Conservation (phyloP, 768 basidiomycete genomes). For the Rhodocollybia butyracea region DNA sequence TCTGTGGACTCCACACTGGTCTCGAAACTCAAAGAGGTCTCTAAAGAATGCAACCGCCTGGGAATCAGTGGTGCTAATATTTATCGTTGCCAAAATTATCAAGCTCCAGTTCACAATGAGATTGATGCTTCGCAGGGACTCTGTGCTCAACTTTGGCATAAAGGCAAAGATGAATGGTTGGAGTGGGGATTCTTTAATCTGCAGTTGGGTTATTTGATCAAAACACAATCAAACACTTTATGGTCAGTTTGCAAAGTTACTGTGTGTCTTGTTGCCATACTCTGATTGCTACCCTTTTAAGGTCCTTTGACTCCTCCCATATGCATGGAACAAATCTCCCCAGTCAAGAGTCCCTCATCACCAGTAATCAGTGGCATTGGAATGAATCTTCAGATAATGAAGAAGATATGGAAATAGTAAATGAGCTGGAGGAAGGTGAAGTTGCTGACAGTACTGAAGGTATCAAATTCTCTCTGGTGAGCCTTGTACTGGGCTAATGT, state of each 20-base stretch:
- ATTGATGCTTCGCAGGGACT: background rate
- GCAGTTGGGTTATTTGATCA: background rate
- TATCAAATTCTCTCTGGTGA: background rate
- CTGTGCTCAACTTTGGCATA: background rate
- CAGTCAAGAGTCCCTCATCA: background rate
- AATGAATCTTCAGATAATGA: background rate
- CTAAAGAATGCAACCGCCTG: background rate
- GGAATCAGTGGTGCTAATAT: background rate
- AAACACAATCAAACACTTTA: background rate
- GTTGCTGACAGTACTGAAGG: background rate
- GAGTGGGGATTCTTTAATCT: background rate
- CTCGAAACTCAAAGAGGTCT: background rate
- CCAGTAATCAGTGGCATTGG: background rate
- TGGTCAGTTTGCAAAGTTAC: background rate
- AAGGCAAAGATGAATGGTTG: background rate
- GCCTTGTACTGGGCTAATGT: too few relatives aligned
- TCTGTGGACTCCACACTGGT: background rate
- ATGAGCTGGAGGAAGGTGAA: background rate
- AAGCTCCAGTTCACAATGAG: background rate
- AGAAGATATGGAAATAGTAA: background rate
- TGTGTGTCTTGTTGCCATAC: background rate
- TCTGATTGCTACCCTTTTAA: background rate
- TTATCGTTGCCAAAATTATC: background rate
- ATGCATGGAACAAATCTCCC: background rate
- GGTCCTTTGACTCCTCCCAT: background rate